Percentiles rank a stretch among this genome's conserved stretches.
Evolutionary conservation across 2,329 filamentous ascomycete species (phyloP).

Genomic region (Mariannaea sp.): DNA sequence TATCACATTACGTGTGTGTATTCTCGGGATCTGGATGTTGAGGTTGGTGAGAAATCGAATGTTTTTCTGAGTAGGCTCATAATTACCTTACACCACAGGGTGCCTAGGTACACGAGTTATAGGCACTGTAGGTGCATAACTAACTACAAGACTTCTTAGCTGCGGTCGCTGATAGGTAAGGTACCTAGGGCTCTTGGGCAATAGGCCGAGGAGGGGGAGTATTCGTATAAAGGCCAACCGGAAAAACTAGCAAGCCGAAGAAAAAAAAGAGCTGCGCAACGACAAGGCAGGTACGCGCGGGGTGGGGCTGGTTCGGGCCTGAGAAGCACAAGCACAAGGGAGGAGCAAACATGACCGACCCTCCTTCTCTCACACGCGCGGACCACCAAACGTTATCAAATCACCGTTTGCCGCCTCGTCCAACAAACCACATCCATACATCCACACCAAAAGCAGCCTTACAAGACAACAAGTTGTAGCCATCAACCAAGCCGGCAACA

Average conservation of each 20-base stretch:
- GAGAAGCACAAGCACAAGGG: too few relatives aligned
- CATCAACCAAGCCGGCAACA: background rate
- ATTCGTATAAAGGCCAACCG: background rate
- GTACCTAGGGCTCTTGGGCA: too few relatives aligned
- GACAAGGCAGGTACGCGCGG: background rate
- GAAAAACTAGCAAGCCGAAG: background rate
- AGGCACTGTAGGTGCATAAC: too few relatives aligned
- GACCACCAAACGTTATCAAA: slow-evolving; percentile 24
- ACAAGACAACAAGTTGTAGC: background rate
- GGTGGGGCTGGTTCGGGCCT: background rate
- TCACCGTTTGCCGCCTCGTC: slow-evolving; percentile 19
- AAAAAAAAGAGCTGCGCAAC: background rate
- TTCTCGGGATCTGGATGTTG: too few relatives aligned
- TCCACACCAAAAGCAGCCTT: slow-evolving; percentile 11
- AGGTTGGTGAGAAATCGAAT: too few relatives aligned
- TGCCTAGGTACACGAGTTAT: too few relatives aligned
- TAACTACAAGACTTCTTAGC: too few relatives aligned
- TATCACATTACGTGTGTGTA: too few relatives aligned
- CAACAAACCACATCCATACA: slow-evolving; percentile 14
- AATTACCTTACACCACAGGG: too few relatives aligned
- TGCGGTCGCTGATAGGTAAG: too few relatives aligned
- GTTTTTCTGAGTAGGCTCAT: too few relatives aligned
- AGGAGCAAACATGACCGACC: background rate
- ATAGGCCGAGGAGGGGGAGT: background rate
- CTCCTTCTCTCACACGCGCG: slow-evolving; percentile 1